A percentile compares a stretch with the other conserved stretches of the same genome.
phyloP scores from a whole-genome alignment of 257 asterid species.

The Ehretia macrophylla region DNA sequence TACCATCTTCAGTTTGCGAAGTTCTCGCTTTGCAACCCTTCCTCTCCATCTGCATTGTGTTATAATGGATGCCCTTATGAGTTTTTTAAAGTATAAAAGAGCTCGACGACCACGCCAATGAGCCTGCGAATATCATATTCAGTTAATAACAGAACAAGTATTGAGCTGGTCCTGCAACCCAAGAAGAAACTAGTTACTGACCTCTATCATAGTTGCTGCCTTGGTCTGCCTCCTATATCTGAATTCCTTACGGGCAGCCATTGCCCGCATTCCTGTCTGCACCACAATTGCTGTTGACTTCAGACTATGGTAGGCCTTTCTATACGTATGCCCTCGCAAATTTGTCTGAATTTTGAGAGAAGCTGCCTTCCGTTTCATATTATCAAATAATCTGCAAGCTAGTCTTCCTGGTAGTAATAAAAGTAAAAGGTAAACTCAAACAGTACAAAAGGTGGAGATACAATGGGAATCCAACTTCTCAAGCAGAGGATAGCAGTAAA shows the following conservation, averaged over 20 bases:
- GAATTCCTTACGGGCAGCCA: conserved; percentile 70
- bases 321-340: conserved; percentile 64
- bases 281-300: conserved; percentile 49
- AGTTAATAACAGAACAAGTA: conserved; percentile 20
- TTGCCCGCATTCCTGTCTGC: conserved; percentile 77
- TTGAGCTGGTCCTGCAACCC: conserved; percentile 8
- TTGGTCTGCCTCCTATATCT: conserved; percentile 58
- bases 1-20: conserved; percentile 86
- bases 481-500: not conserved
- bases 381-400: conserved; percentile 54
- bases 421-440: conserved; percentile 10
- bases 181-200: conserved; percentile 27
- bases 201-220: conserved; percentile 76
- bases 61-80: conserved; percentile 54
- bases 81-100: conserved; percentile 64
- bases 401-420: conserved; percentile 53
- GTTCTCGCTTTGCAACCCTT: conserved; percentile 66
- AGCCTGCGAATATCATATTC: conserved; percentile 49
- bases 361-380: conserved; percentile 72
- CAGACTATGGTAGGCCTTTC: conserved; percentile 52
- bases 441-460: conserved; percentile 3
- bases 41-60: conserved; percentile 97
- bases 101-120: conserved; percentile 78
- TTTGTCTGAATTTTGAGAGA: conserved; percentile 74
- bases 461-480: conserved; percentile 1